A percentile compares a stretch with the other conserved stretches of the same genome.
Conservation (phyloP, 139 green algal species). For the Penium margaritaceum region DNA sequence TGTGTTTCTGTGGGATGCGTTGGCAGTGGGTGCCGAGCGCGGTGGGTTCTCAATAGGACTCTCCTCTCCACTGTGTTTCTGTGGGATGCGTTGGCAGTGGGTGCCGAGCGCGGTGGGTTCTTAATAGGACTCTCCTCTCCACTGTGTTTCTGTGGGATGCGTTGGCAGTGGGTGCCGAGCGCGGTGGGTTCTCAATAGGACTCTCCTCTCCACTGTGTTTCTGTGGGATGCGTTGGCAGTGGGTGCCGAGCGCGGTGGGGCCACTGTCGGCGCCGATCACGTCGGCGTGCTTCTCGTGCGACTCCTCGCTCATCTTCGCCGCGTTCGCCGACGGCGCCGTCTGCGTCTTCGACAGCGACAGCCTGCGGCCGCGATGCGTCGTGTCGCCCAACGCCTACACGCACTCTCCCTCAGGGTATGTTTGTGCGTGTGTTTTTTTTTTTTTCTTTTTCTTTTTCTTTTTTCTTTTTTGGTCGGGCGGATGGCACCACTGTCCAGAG, state of each 20-base stretch:
- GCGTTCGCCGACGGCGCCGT: constrained; percentile 29
- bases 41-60: no score
- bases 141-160: no score
- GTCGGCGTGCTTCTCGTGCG: constrained; percentile 35
- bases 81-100: no score
- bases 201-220: no score
- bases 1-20: no score
- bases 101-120: no score
- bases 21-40: no score
- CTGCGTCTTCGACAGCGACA: constrained; percentile 40
- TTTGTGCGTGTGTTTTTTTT: neutral
- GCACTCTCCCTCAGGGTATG: constrained; percentile 4
- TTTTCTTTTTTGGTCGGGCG: neutral
- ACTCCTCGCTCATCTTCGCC: constrained; percentile 36
- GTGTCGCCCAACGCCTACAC: constrained; percentile 26
- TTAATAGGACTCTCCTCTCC: no score
- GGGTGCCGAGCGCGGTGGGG: constrained; percentile 9
- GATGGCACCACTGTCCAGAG: no score
- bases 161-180: constrained; percentile 35
- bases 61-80: no score
- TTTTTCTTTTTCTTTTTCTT: neutral
- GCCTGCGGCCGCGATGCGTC: constrained; percentile 19
- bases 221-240: no score
- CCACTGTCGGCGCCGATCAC: constrained; percentile 37
- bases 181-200: constrained; percentile 13